phyloP scores from a whole-genome alignment of 352 stramenopile species.

The Phytophthora citrophthora region DNA sequence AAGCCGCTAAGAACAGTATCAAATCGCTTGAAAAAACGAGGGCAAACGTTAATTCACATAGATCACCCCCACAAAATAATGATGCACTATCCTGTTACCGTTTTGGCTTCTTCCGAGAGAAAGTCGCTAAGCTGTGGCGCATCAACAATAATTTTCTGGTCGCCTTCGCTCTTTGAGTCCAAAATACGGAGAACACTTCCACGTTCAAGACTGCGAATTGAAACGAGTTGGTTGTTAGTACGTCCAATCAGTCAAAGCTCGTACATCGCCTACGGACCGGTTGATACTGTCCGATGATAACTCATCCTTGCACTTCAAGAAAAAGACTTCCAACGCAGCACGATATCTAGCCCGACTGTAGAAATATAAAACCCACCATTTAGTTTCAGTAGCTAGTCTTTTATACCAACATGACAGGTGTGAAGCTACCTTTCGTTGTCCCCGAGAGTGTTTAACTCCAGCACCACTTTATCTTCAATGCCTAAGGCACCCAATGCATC shows the following conservation, averaged over 20 bases:
- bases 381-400: neutral
- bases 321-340: constrained; percentile 65
- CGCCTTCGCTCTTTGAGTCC: constrained; percentile 80
- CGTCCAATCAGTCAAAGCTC: neutral
- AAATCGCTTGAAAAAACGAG: constrained; percentile 59
- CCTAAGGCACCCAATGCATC: constrained; percentile 61
- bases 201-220: constrained; percentile 61
- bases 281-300: constrained; percentile 80
- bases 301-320: constrained; percentile 64
- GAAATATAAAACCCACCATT: neutral
- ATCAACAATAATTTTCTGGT: constrained; percentile 72
- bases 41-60: constrained; percentile 3
- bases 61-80: neutral
- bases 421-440: constrained; percentile 70
- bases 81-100: constrained; percentile 29
- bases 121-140: constrained; percentile 71
- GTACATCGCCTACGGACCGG: constrained; percentile 42
- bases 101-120: constrained; percentile 61
- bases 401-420: neutral
- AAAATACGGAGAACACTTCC: constrained; percentile 88
- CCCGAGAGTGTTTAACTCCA: constrained; percentile 87
- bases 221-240: constrained; percentile 4
- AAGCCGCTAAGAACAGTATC: constrained; percentile 65
- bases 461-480: constrained; percentile 61
- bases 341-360: constrained; percentile 74